These are phyloP conservation scores for Macrophomina tecta DNA, from an alignment of 2,329 filamentous ascomycete genomes.

Conservation along the genomic window DNA sequence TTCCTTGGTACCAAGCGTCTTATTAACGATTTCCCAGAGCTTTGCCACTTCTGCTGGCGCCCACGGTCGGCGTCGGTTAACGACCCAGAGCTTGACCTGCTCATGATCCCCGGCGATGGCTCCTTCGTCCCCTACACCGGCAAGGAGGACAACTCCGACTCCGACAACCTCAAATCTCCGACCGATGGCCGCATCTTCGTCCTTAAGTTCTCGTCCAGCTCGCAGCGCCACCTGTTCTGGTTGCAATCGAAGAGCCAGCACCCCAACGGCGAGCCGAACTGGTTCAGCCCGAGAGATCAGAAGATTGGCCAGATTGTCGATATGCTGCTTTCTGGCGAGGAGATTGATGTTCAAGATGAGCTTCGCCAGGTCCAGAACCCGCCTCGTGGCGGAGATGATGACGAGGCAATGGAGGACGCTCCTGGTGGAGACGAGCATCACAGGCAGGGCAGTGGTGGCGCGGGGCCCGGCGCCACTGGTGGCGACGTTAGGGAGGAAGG, in stretches of 20 bases:
- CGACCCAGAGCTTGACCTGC: slow-evolving; percentile 81
- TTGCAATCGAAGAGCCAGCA: slow-evolving; percentile 89
- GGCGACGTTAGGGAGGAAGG: slow-evolving; percentile 93
- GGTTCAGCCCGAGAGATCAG: slow-evolving; percentile 83
- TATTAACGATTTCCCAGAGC: slow-evolving; percentile 59
- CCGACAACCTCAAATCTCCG: slow-evolving; percentile 66
- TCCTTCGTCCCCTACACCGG: slow-evolving; percentile 78
- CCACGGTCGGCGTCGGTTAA: slow-evolving; percentile 73
- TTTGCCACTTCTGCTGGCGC: slow-evolving; percentile 97
- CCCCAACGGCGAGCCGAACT: slow-evolving; percentile 70
- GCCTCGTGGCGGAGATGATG: slow-evolving; percentile 62
- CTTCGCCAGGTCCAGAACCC: slow-evolving; percentile 64
- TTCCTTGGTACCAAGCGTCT: neutral
- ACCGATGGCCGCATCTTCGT: slow-evolving; percentile 89
- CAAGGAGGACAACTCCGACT: slow-evolving; percentile 58
- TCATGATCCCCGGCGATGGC: slow-evolving; percentile 91
- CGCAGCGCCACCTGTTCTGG: slow-evolving; percentile 93
- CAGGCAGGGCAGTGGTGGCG: slow-evolving; percentile 69
- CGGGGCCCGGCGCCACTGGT: slow-evolving; percentile 84
- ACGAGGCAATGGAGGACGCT: slow-evolving; percentile 68
- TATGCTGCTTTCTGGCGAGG: slow-evolving; percentile 82
- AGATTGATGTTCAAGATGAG: slow-evolving; percentile 78
- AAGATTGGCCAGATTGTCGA: slow-evolving; percentile 91
- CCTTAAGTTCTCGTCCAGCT: slow-evolving; percentile 92
- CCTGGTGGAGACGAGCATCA: slow-evolving; percentile 52